A percentile compares a stretch with the other conserved stretches of the same genome.
phyloP scores from a whole-genome alignment of 495 filamentous ascomycete species.

The Margaritispora aquatica region DNA sequence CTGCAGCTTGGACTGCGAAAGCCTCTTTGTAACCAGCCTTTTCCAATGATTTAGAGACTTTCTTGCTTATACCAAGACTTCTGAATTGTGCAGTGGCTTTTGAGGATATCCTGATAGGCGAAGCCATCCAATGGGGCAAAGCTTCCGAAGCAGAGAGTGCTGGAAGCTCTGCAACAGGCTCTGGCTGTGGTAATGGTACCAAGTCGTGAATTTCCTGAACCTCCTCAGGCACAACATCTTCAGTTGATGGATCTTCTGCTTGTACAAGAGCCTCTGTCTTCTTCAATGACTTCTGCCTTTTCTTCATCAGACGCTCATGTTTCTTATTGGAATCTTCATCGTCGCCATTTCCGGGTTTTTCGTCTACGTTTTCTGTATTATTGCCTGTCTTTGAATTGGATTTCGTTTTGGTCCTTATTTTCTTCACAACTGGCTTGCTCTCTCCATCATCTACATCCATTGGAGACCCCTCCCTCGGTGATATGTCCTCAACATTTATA shows the following conservation, averaged over 20 bases:
- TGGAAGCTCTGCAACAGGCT: constrained; percentile 45
- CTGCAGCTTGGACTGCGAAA: constrained; percentile 76
- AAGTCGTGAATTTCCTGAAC: constrained; percentile 54
- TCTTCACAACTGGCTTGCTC: neutral
- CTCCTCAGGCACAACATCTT: constrained; percentile 1
- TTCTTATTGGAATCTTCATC: constrained; percentile 19
- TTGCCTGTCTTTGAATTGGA: neutral
- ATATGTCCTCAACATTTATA: neutral
- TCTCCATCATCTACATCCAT: neutral
- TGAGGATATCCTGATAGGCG: constrained; percentile 58
- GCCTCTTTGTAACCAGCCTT: constrained; percentile 64
- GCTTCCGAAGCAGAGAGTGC: constrained; percentile 46
- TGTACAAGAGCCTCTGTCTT: constrained; percentile 22
- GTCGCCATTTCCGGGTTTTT: neutral
- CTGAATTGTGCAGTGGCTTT: constrained; percentile 54
- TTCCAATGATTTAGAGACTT: constrained; percentile 54
- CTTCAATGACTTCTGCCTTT: constrained; percentile 40
- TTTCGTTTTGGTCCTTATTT: neutral
- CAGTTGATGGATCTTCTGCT: neutral
- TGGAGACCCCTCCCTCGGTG: neutral
- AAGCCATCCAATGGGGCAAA: constrained; percentile 67
- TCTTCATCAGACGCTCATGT: constrained; percentile 40
- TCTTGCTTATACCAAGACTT: constrained; percentile 48
- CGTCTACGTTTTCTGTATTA: constrained; percentile 2
- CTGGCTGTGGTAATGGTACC: constrained; percentile 72